Base-by-base conservation (phyloP, 2,329 filamentous ascomycete genomes). In the Xylariaceae sp. region DNA sequence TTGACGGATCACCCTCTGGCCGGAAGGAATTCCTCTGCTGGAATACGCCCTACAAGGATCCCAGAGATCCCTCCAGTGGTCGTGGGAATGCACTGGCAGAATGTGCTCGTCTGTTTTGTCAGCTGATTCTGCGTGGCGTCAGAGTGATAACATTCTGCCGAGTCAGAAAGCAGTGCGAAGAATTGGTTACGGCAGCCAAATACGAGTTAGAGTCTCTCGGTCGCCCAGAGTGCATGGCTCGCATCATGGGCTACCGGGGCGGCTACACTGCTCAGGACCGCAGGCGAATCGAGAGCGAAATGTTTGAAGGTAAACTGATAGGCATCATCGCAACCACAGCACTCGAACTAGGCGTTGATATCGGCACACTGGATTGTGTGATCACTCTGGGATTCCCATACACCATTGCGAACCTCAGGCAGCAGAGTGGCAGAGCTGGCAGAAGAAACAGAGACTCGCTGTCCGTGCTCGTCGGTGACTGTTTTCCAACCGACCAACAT, bases 11-110 rank as follows among this genome's bases (percentile, higher is more conserved):
- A 0, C 92, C 92, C 0, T 87, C 87, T 5, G 87, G 90, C 0
- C 72, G 87, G 15, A 96, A 96, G 55, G 90, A 96, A 51, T 96
- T 96, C 37, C 54, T 98, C 5, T 96, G 89, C 58, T 98, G 92
- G 92, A 96, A 98, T 49, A 95, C 90, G 0, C 92, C 92, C 0
- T 94, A 78, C 58, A 93, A 88, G 55, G 90, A 95, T 46, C 87
- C 90, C 0, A 74, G 71, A 1, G 90, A 96, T 57, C 84, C 88
- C 7, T 77, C 83, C 0, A 94, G 86, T 48, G 90, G 92, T 1
- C 77, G 92, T 37, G 86, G 85, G 11, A 86, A 86, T 54, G 80
- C 81, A 3, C 77, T 93, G 55, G 72, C 76, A 4, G 90, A 98
- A 59, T 83, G 86, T n/a, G 87, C 92, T 1, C 79, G 84, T 27